A percentile compares a stretch with the other conserved stretches of the same genome.
These are phyloP conservation scores for Neofusicoccum cordaticola DNA, from an alignment of 2,329 filamentous ascomycete genomes.

Conservation along the genomic window DNA sequence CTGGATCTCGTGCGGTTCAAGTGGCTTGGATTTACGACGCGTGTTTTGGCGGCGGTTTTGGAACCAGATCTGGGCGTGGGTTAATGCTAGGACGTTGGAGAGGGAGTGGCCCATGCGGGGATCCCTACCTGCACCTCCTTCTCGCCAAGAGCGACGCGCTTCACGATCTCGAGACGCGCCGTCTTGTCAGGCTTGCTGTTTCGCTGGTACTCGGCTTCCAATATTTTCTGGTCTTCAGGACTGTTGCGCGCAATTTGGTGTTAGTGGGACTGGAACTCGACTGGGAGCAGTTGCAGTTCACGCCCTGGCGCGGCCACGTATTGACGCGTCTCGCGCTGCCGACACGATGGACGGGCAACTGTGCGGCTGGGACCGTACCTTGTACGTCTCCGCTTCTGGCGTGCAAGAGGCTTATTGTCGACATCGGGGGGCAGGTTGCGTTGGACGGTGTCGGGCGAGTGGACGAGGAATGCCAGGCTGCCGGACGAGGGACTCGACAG, in stretches of 20 bases:
- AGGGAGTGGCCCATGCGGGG: constrained; percentile 4
- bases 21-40: constrained; percentile 79
- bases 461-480: constrained; percentile 58
- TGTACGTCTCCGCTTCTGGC: constrained; percentile 61
- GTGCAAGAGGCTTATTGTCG: constrained; percentile 58
- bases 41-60: constrained; percentile 94
- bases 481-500: constrained; percentile 28
- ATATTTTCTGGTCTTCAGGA: constrained; percentile 76
- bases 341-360: background rate
- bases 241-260: constrained; percentile 23
- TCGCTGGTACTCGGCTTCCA: constrained; percentile 78
- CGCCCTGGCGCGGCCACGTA: background rate
- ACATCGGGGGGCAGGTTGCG: constrained; percentile 56
- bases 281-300: background rate
- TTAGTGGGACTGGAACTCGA: background rate
- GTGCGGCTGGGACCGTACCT: constrained; percentile 46
- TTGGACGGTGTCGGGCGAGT: constrained; percentile 56
- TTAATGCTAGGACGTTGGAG: constrained; percentile 21
- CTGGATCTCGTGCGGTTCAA: constrained; percentile 40
- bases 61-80: constrained; percentile 78
- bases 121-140: constrained; percentile 88
- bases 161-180: constrained; percentile 78
- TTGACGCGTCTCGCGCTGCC: background rate
- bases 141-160: constrained; percentile 82
- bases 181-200: constrained; percentile 92